phyloP scores from a whole-genome alignment of 164 flowering plant genomes.

The Kingdonia uniflora region DNA sequence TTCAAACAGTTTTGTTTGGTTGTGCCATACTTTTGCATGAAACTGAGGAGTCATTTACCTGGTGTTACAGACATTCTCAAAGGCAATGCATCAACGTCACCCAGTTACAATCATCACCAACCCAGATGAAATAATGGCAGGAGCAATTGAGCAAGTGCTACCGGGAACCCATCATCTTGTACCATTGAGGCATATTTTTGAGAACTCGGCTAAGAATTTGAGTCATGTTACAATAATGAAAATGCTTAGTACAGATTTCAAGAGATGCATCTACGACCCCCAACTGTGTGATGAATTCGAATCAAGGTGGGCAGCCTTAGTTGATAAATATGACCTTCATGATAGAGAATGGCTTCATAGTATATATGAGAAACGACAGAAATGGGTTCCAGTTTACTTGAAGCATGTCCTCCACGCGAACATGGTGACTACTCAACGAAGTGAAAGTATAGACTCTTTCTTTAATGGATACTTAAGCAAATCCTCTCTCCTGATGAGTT shows the following conservation, averaged over 20 bases:
- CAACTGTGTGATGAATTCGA: constrained; percentile 10
- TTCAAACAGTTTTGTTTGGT: constrained; percentile 14
- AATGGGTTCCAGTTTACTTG: constrained; percentile 13
- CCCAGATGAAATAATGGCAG: constrained; percentile 13
- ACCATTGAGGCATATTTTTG: constrained; percentile 9
- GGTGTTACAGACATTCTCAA: constrained; percentile 12
- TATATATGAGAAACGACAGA: constrained; percentile 8
- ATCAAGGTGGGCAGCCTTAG: constrained; percentile 12
- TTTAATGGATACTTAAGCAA: constrained; percentile 12
- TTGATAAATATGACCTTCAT: constrained; percentile 9
- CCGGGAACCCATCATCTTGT: constrained; percentile 14
- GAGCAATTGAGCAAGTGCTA: constrained; percentile 11
- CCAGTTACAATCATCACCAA: constrained; percentile 11
- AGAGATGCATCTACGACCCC: constrained; percentile 12
- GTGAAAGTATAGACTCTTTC: constrained; percentile 10
- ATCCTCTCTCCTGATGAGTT: constrained; percentile 11
- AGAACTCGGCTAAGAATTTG: constrained; percentile 12
- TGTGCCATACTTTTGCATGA: constrained; percentile 13
- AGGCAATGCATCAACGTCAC: constrained; percentile 11
- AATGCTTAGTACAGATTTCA: constrained; percentile 11
- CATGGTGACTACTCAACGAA: constrained; percentile 8
- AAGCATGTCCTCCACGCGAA: constrained; percentile 13
- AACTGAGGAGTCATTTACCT: constrained; percentile 12
- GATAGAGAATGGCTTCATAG: constrained; percentile 12
- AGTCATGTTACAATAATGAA: constrained; percentile 8